Evolutionary conservation across 2,329 filamentous ascomycete genomes (phyloP).

Genomic region (Arthrobotrys megalospora): DNA sequence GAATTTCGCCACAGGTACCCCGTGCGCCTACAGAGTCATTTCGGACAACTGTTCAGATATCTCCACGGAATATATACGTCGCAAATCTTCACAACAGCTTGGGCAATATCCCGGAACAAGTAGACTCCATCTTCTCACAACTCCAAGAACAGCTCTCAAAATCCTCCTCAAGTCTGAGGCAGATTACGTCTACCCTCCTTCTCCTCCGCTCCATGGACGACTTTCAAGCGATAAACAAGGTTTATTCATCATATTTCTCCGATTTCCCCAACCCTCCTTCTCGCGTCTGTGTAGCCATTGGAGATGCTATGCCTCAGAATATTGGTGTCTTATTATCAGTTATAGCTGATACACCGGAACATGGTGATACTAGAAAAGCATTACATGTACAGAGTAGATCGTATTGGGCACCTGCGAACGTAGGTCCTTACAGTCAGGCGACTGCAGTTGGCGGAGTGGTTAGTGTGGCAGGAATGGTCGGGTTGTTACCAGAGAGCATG

Average conservation of each 20-base stretch:
- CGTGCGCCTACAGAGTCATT: slow-evolving; percentile 4
- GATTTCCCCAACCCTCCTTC: slow-evolving; percentile 84
- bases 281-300: slow-evolving; percentile 85
- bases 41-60: slow-evolving; percentile 24
- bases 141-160: slow-evolving; percentile 66
- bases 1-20: not conserved
- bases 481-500: slow-evolving; percentile 87
- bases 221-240: slow-evolving; percentile 81
- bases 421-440: slow-evolving; percentile 95
- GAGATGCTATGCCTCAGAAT: slow-evolving; percentile 75
- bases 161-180: slow-evolving; percentile 60
- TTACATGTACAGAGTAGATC: slow-evolving; percentile 93
- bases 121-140: slow-evolving; percentile 40
- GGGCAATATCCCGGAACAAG: slow-evolving; percentile 20
- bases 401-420: slow-evolving; percentile 98
- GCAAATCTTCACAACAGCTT: slow-evolving; percentile 33
- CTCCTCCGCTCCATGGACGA: slow-evolving; percentile 84
- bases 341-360: slow-evolving; percentile 67
- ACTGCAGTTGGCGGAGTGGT: slow-evolving; percentile 72
- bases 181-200: slow-evolving; percentile 68
- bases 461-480: slow-evolving; percentile 90
- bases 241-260: slow-evolving; percentile 81
- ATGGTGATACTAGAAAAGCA: slow-evolving; percentile 70
- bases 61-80: slow-evolving; percentile 36
- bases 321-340: slow-evolving; percentile 75